phyloP scores from a whole-genome alignment of 805 yeast species.

The Clavispora asparagi region DNA sequence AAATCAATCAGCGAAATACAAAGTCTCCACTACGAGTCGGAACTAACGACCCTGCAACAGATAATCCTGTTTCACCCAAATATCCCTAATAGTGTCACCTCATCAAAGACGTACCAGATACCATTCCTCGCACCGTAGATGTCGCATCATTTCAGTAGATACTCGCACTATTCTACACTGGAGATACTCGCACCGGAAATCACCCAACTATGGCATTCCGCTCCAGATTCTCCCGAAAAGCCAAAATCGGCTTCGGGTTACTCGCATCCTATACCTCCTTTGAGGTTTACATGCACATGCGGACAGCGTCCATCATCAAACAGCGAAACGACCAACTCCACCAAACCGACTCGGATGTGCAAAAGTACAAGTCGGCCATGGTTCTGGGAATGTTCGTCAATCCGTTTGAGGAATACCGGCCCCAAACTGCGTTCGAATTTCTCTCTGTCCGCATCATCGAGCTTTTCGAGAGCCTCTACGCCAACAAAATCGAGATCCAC shows the following conservation, averaged over 20 bases:
- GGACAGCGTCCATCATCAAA: constrained; percentile 52
- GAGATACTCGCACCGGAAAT: too few species aligned
- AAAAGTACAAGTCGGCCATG: constrained; percentile 30
- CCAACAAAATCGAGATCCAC: constrained; percentile 32
- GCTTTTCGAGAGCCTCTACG: constrained; percentile 52
- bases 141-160: too few species aligned
- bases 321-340: constrained; percentile 1
- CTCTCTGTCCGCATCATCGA: constrained; percentile 68
- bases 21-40: too few species aligned
- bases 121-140: too few species aligned
- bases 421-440: constrained; percentile 86
- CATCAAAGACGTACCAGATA: too few species aligned
- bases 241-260: constrained; percentile 40
- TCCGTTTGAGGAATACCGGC: constrained; percentile 86
- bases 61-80: too few species aligned
- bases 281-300: constrained; percentile 54
- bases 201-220: constrained; percentile 1
- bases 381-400: constrained; percentile 79
- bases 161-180: too few species aligned
- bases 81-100: too few species aligned
- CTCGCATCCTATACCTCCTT: constrained; percentile 56
- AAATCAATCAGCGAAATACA: too few species aligned
- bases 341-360: not conserved
- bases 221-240: constrained; percentile 20
- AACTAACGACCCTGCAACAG: too few species aligned